Evolutionary conservation across 345 rosid species (phyloP).

Genomic region (Citrus unshiu): DNA sequence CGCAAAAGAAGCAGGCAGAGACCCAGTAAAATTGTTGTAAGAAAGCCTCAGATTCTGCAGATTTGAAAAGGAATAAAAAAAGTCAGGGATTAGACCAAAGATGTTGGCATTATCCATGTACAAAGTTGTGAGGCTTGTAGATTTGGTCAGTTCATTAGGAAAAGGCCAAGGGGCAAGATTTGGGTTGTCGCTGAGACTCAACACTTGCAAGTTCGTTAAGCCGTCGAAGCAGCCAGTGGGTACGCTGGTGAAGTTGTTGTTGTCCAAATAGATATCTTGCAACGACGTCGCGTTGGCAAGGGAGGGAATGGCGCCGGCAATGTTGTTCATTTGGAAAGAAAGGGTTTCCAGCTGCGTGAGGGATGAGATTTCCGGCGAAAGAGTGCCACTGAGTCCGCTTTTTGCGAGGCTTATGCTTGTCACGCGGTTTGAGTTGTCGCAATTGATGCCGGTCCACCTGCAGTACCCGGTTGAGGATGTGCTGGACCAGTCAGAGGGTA

Average conservation of each 20-base stretch:
- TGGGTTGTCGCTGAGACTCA: conserved; percentile 37
- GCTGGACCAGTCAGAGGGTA: neutral
- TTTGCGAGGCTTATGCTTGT: conserved; percentile 36
- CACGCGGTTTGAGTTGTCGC: conserved; percentile 45
- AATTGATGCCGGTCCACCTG: conserved; percentile 50
- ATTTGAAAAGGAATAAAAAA: conserved; percentile 43
- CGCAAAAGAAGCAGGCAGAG: conserved; percentile 55
- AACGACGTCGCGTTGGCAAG: conserved; percentile 49
- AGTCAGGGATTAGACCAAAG: conserved; percentile 54
- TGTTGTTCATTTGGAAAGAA: conserved; percentile 43
- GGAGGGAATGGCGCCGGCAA: conserved; percentile 61
- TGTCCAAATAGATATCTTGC: conserved; percentile 37
- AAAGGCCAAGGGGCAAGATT: conserved; percentile 50
- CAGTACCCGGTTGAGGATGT: conserved; percentile 41
- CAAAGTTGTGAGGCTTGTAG: conserved; percentile 35
- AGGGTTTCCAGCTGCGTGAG: conserved; percentile 49
- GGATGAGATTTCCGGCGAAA: conserved; percentile 48
- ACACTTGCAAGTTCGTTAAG: conserved; percentile 41
- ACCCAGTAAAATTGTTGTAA: conserved; percentile 70
- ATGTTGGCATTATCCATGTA: conserved; percentile 40
- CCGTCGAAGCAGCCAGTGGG: conserved; percentile 54
- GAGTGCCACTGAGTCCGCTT: conserved; percentile 36
- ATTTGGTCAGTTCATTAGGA: conserved; percentile 49
- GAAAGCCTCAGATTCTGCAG: conserved; percentile 54
- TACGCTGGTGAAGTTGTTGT: conserved; percentile 54